Percentiles rank a stretch among this genome's conserved stretches.
Conservation (phyloP, 129 eudicot species). For the Tagetes patula region DNA sequence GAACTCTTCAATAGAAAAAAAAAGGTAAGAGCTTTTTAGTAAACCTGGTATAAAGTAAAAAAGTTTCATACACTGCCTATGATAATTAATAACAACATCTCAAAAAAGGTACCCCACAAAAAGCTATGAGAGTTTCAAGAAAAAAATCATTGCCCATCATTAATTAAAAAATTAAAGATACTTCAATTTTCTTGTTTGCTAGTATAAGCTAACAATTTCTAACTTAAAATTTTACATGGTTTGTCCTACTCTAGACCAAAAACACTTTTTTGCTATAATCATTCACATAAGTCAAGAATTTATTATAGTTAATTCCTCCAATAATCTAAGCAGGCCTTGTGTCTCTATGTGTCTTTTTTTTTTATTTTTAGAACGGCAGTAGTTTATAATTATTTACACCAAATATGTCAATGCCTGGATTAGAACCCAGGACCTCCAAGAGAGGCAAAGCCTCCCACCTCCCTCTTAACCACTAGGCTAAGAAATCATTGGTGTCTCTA, state of each 20-base stretch:
- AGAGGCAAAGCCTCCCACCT: too few species aligned
- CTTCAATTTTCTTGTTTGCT: slow-evolving; percentile 12
- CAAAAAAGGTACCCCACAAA: neutral
- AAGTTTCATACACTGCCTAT: neutral
- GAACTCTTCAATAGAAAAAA: neutral
- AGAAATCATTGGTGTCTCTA: too few species aligned
- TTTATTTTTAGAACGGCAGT: too few species aligned
- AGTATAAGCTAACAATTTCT: neutral
- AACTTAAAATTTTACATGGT: neutral
- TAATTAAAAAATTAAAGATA: neutral
- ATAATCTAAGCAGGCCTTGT: slow-evolving; percentile 7
- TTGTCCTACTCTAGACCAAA: neutral
- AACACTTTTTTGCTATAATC: neutral
- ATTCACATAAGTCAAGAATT: slow-evolving; percentile 8
- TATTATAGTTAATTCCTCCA: neutral
- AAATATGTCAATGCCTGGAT: too few species aligned
- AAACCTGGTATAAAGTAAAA: slow-evolving; percentile 8
- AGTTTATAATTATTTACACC: too few species aligned
- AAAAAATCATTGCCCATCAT: slow-evolving; percentile 10
- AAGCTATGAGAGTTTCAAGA: neutral
- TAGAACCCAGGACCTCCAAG: too few species aligned
- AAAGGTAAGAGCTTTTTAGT: neutral
- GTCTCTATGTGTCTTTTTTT: neutral
- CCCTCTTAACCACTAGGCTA: too few species aligned
- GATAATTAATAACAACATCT: slow-evolving; percentile 5